Conservation (phyloP, 2,329 filamentous ascomycete genomes). For the Arthrocladium fulminans region DNA sequence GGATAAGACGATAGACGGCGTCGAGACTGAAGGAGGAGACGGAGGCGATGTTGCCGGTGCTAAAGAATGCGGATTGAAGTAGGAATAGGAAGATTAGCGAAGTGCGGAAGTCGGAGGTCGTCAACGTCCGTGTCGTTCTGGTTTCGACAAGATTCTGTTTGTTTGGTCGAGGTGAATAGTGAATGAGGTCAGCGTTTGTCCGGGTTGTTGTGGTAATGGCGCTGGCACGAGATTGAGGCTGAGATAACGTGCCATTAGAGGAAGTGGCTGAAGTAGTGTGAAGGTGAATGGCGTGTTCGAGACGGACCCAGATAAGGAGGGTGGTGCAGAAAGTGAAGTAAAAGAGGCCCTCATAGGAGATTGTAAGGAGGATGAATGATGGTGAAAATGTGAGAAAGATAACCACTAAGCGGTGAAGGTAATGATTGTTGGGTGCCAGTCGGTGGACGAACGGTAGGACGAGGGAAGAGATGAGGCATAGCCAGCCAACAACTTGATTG, state of each 20-base stretch:
- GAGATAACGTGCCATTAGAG: constrained; percentile 17
- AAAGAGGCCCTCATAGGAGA: constrained; percentile 94
- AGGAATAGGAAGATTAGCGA: constrained; percentile 93
- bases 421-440: constrained; percentile 71
- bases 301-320: constrained; percentile 78
- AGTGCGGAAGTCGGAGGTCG: constrained; percentile 74
- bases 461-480: constrained; percentile 69
- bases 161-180: constrained; percentile 19
- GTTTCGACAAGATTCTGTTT: constrained; percentile 24
- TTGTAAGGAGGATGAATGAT: constrained; percentile 89
- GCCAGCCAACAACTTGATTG: constrained; percentile 80
- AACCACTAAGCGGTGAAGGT: constrained; percentile 78
- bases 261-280: constrained; percentile 22
- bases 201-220: constrained; percentile 20
- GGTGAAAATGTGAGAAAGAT: constrained; percentile 90
- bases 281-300: constrained; percentile 70
- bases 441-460: constrained; percentile 73
- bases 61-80: constrained; percentile 92
- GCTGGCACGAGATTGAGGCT: constrained; percentile 7
- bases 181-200: constrained; percentile 14
- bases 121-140: constrained; percentile 54
- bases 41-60: constrained; percentile 90
- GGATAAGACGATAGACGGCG: constrained; percentile 75
- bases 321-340: constrained; percentile 82
- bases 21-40: constrained; percentile 90